These are phyloP conservation scores for Coniosporium tulheliwenetii DNA, from an alignment of 2,329 filamentous ascomycete species.

Conservation along the genomic window DNA sequence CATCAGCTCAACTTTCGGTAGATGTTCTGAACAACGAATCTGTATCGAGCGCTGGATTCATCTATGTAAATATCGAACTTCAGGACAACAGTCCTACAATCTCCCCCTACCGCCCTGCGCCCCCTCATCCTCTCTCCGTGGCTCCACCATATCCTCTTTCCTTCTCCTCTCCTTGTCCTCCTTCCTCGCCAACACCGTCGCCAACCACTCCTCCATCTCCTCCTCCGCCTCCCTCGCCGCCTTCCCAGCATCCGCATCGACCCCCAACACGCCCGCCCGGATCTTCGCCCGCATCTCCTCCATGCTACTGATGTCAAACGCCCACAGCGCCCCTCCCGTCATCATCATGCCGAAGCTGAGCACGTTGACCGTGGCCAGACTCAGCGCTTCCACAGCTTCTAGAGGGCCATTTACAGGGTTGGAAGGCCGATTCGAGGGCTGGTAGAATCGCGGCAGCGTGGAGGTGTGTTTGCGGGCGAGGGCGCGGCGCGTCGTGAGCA, in stretches of 20 bases:
- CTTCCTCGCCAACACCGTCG: conserved; percentile 30
- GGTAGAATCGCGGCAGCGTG: conserved; percentile 56
- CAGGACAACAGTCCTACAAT: no score
- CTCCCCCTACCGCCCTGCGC: no score
- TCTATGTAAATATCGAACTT: no score
- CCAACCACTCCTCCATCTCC: conserved; percentile 39
- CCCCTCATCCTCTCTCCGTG: no score
- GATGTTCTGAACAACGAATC: background rate
- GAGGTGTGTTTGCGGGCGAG: conserved; percentile 46
- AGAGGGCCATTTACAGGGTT: conserved; percentile 44
- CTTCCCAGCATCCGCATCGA: conserved; percentile 41
- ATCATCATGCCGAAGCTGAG: conserved; percentile 58
- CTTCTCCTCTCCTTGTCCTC: conserved; percentile 25
- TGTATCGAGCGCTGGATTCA: background rate
- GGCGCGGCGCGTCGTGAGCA: conserved; percentile 47
- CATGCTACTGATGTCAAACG: conserved; percentile 49
- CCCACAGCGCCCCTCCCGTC: conserved; percentile 59
- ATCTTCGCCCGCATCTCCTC: conserved; percentile 44
- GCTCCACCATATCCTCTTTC: conserved; percentile 11
- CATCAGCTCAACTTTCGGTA: no score
- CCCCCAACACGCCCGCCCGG: conserved; percentile 33
- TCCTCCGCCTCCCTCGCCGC: conserved; percentile 32
- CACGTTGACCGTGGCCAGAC: conserved; percentile 77
- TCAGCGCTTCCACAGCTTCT: conserved; percentile 71
- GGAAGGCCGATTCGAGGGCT: conserved; percentile 38